Evolutionary conservation across 129 eudicot genomes (phyloP).

Genomic region (Gnaphalium uliginosum): DNA sequence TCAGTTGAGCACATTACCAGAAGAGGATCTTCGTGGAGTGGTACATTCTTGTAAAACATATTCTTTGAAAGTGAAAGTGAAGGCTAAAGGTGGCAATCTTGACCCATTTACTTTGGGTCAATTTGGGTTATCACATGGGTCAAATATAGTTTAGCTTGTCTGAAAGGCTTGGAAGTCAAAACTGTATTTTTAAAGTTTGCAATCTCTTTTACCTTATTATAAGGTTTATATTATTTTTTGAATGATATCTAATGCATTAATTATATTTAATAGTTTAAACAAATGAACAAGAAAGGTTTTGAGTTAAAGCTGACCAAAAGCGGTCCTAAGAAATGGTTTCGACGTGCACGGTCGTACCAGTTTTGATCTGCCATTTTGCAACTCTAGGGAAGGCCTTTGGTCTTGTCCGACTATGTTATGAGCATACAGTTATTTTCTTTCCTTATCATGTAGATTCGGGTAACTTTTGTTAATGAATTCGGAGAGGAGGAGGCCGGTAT

Average conservation of each 20-base stretch:
- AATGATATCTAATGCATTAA: background rate
- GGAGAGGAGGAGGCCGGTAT: constrained; percentile 99
- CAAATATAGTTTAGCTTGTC: background rate
- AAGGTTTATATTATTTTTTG: background rate
- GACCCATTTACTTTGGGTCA: background rate
- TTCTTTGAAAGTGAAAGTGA: constrained; percentile 19
- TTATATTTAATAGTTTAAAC: background rate
- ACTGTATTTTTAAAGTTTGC: background rate
- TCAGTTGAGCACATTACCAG: constrained; percentile 74
- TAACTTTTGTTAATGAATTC: constrained; percentile 85
- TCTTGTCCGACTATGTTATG: constrained; percentile 16
- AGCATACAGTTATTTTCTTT: constrained; percentile 12
- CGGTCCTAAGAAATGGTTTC: background rate
- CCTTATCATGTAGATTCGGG: constrained; percentile 66
- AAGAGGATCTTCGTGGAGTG: constrained; percentile 89
- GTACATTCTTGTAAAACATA: constrained; percentile 38
- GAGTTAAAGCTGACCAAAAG: background rate
- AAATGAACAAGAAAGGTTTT: background rate
- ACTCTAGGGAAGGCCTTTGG: background rate
- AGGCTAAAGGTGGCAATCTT: background rate
- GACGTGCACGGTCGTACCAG: background rate
- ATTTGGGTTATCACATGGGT: background rate
- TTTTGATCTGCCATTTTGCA: background rate
- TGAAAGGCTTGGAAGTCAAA: background rate
- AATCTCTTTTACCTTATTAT: background rate